Percentiles rank a stretch among this genome's conserved stretches.
Conservation (phyloP, 352 stramenopile species). For the Pythium brachiatum region DNA sequence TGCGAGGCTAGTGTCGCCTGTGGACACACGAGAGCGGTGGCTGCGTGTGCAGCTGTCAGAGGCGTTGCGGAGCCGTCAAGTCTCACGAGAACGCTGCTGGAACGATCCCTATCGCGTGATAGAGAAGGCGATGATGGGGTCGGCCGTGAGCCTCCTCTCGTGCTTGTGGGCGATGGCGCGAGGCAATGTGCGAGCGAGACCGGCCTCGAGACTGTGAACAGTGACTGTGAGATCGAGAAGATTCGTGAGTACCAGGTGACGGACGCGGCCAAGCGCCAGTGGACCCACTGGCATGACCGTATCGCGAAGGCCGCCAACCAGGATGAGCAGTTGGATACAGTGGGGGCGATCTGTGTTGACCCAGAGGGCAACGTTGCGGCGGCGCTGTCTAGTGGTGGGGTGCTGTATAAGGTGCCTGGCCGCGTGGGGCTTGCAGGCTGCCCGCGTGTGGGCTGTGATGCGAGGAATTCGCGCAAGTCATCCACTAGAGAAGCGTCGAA, state of each 20-base stretch:
- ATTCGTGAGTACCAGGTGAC: constrained; percentile 43
- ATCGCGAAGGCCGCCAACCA: background rate
- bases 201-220: constrained; percentile 34
- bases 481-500: background rate
- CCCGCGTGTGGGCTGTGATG: constrained; percentile 58
- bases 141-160: constrained; percentile 52
- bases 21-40: constrained; percentile 33
- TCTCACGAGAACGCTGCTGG: constrained; percentile 42
- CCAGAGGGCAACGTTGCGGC: constrained; percentile 46
- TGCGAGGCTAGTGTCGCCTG: constrained; percentile 59
- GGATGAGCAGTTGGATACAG: constrained; percentile 45
- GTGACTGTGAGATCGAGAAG: constrained; percentile 8
- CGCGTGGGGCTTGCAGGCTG: constrained; percentile 65
- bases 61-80: constrained; percentile 50
- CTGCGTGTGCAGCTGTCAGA: constrained; percentile 41
- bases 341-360: constrained; percentile 64
- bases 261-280: constrained; percentile 27
- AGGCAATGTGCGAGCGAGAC: constrained; percentile 31
- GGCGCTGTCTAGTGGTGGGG: constrained; percentile 61
- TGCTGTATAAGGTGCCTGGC: constrained; percentile 63
- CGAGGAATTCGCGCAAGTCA: constrained; percentile 32
- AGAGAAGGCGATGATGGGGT: background rate
- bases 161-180: constrained; percentile 51
- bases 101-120: constrained; percentile 14
- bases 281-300: constrained; percentile 45